Base-by-base conservation (phyloP, 768 basidiomycete species). In the Russula compacta region DNA sequence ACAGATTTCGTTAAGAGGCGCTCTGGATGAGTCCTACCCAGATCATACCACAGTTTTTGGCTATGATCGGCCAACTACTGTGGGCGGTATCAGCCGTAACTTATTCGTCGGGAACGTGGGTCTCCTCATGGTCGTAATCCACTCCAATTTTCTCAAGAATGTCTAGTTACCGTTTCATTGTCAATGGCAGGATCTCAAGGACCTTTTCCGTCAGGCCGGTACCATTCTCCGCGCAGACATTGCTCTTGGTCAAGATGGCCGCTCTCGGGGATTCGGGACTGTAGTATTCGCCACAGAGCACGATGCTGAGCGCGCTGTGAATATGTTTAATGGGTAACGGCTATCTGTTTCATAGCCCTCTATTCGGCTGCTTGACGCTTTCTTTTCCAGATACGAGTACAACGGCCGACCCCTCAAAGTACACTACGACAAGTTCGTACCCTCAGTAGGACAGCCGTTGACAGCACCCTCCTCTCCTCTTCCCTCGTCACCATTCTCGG, bases 161-260 rank as follows among this genome's bases (percentile, higher is more conserved):
- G 52, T 50, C 14, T 61, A 93, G 91, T 81, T 95, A 15, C 92
- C 92, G 0, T 94, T 93, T 73, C 92, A 94, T 67, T 88, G 87
- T 67, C 92, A 94, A 74, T 99, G 95, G 95, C 95, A 98, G 73
- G 95, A 98, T 70, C 80, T 99, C 47, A 98, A 98, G 73, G 95
- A 98, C 73, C 79, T 98, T 5, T 95, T 98, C 70, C 83, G 95
- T 32, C 85, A 89, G 64, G 92, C 91, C 1, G 95, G 95, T 17
- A 85, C 88, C 19, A 88, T 98, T 56, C 76, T 93, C 39, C 84
- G 95, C 24, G 95, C 95, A 10, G 93, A 95, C 66, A 89, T 97
- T 21, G 89, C 89, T 17, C 81, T 92, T 36, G 92, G 92, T 39
- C 83, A 82, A 5, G 93, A 97, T 69, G 91, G 92, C 12, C 82